A percentile compares a stretch with the other conserved stretches of the same genome.
phyloP scores from a whole-genome alignment of 83 land plant genomes.

The Diphasiastrum complanatum region DNA sequence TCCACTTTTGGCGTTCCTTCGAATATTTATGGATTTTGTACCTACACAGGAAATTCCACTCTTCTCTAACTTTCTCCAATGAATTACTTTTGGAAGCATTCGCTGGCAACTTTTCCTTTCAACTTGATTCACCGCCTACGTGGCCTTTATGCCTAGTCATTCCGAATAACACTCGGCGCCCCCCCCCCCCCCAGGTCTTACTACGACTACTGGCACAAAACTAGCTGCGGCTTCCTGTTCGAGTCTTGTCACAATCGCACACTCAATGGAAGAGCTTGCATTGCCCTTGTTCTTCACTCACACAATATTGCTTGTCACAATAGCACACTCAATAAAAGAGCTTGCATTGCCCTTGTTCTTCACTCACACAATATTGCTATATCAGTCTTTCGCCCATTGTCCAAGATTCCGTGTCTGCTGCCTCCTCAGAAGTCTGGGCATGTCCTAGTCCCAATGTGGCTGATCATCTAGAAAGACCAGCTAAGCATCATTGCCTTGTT shows the following conservation, averaged over 20 bases:
- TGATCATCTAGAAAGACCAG: too few species aligned
- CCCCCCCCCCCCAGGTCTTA: slow-evolving; percentile 9
- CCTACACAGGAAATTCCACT: too few species aligned
- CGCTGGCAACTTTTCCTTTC: too few species aligned
- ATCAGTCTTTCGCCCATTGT: too few species aligned
- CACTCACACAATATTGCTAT: slow-evolving; percentile 5
- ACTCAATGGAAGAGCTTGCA: not conserved
- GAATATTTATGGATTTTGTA: too few species aligned
- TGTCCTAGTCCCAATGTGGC: too few species aligned
- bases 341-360: not conserved
- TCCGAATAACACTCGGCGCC: slow-evolving; percentile 9
- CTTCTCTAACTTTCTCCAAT: too few species aligned
- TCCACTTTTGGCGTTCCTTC: too few species aligned
- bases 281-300: slow-evolving; percentile 9
- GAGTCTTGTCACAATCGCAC: slow-evolving; percentile 10
- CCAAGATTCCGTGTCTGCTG: too few species aligned
- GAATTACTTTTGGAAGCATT: too few species aligned
- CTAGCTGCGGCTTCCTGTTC: slow-evolving; percentile 15
- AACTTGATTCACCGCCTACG: slow-evolving; percentile 5
- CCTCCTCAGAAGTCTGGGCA: too few species aligned
- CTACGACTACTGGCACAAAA: slow-evolving; percentile 11
- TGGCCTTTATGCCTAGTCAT: slow-evolving; percentile 10
- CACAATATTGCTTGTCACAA: slow-evolving; percentile 3
- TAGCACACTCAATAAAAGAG: slow-evolving; percentile 4
- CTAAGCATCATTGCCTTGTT: too few species aligned